Evolutionary conservation across 148 eudicot genomes (phyloP).

Genomic region (Agrostemma githago): DNA sequence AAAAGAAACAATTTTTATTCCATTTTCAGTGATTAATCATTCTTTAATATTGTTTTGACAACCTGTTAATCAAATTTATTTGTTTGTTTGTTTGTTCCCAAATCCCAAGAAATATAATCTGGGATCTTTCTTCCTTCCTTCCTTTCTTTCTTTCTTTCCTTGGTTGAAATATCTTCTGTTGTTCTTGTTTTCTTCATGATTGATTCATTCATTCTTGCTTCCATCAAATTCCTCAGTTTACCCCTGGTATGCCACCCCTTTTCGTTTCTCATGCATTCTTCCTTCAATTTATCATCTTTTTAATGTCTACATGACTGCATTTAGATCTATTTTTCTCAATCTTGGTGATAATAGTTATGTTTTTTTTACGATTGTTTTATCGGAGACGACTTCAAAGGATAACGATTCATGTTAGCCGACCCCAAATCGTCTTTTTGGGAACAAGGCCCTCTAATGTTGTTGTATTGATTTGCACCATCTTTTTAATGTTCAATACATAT

Average conservation of each 20-base stretch:
- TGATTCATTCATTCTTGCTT: slow-evolving; percentile 12
- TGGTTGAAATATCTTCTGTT: slow-evolving; percentile 27
- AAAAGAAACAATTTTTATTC: background rate
- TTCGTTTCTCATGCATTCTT: background rate
- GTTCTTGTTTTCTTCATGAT: background rate
- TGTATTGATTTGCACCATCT: background rate
- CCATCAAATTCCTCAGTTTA: slow-evolving; percentile 15
- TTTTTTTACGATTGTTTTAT: too few species aligned
- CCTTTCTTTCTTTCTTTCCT: slow-evolving; percentile 14
- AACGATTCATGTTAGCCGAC: too few species aligned
- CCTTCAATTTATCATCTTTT: background rate
- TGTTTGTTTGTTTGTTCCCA: background rate
- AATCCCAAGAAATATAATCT: slow-evolving; percentile 11
- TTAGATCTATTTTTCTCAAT: slow-evolving; percentile 13
- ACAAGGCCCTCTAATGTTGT: too few species aligned
- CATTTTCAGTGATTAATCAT: background rate
- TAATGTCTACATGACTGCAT: background rate
- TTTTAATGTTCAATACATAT: background rate
- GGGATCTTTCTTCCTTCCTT: slow-evolving; percentile 21
- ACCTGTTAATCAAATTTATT: background rate
- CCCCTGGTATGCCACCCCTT: slow-evolving; percentile 18
- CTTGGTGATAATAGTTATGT: too few species aligned
- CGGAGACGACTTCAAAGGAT: too few species aligned
- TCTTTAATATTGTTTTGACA: background rate
- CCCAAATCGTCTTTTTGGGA: too few species aligned